Evolutionary conservation across 2,329 filamentous ascomycete genomes (phyloP), one percentile per base, ranked within the genome.

Genomic region (Parascedosporium putredinis): DNA sequence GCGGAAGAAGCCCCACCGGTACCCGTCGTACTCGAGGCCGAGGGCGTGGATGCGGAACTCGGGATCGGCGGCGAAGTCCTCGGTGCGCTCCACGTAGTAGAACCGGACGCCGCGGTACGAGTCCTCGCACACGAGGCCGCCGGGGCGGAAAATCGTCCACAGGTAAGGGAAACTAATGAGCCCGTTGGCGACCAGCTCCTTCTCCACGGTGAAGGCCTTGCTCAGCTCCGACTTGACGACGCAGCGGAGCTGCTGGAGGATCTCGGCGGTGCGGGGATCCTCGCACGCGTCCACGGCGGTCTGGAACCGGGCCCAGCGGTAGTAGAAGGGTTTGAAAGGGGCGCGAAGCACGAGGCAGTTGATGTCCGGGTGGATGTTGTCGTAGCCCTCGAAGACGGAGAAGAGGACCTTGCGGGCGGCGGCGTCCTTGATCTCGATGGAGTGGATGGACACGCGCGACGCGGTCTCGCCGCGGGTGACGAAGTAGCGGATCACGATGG

Each of bases 271-370:
- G 34, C n/a, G 24, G 14, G 47, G 34, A 2, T n/a, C 36, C 23
- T 16, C 16, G 34, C 47, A 49, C 12, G 47, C 10, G 3, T 71
- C 58, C 40, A 69, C 63, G 22, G 69, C 67, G 3, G 64, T 59
- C 8, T 60, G 55, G 33, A 81, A 69, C 5, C 65, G 57, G 1
- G 69, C 64, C 80, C 81, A 86, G 27, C 82, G 73, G 61, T 87
- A 81, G 36, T 85, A 76, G 45, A 87, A 77, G 2, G 87, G 86
- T 47, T 70, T 67, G 27, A 84, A 62, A 6, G 77, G 73, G 1
- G 77, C 82, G 24, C 71, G 67, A 1, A 56, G 57, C 1, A 67
- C 60, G 40, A 77, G 72, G 1, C 59, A 57, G 25, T 59, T 67
- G n/a, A 68, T 64, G 14, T 61, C 67, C 1, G 51, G 54, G 36